Evolutionary conservation across 352 stramenopile genomes (phyloP), one percentile per base, ranked within the genome.

Genomic region (Globisporangium nagaii): DNA sequence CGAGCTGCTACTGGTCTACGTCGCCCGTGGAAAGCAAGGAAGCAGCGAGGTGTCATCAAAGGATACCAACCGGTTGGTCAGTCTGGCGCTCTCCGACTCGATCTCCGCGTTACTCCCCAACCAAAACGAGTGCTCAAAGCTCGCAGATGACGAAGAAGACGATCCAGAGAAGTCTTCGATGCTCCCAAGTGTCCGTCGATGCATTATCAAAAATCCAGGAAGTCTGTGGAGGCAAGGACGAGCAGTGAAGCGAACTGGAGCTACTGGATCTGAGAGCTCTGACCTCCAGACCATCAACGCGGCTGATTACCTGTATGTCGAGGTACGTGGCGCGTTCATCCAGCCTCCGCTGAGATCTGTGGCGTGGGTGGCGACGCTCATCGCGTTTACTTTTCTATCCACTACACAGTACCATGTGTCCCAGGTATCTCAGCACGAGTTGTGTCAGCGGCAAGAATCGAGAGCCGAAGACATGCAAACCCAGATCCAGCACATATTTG

Each of bases 1-100:
- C 15, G 67, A 79, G 30, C 64, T 79, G 11, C 46, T 79, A 31
- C 52, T 79, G 27, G 25, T 68, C 3, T 74, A 74, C 32, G 52
- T 74, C 24, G 61, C 61, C 32, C 60, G 70, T 1, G 66, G 53
- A 54, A 48, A 43, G 8, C 52, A 47, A 10, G 20, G 5, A 3
- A 20, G 20, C 50, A 25, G 8, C 22, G 35, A 48, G 4, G 11
- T 42, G 7, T 41, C 15, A 13, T 28, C 25, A 1, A 35, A 40
- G 12, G 32, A 34, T n/a, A 50, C 24, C 10, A 43, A 46, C 12
- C 51, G 50, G 17, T 44, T 72, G 19, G 47, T 44, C 48, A 79
- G 70, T 32, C 52, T 79, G 27, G 64, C 67, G 2, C 39, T 57
- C 24, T 71, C 67, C 5, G 70, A 79, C 36, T 59, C 70, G 20